Percentiles rank a stretch among this genome's conserved stretches.
These are phyloP conservation scores for Lepidium africanum DNA, from an alignment of 345 rosid species.

Conservation along the genomic window DNA sequence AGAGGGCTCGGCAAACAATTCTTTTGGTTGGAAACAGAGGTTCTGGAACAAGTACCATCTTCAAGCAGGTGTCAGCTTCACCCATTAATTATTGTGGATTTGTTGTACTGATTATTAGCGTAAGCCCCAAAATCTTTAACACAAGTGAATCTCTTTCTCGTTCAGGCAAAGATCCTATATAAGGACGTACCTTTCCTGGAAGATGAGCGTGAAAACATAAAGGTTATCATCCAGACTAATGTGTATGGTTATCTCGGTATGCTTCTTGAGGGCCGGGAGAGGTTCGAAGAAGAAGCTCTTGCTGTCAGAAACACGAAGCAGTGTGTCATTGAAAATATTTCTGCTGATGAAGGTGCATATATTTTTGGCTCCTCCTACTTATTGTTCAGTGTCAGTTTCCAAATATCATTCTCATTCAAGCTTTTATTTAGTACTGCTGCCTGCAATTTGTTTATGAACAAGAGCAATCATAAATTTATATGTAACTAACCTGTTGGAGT, in stretches of 20 bases:
- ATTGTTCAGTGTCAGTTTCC: background rate
- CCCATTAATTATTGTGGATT: background rate
- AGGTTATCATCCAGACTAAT: slow-evolving; percentile 76
- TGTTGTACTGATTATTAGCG: background rate
- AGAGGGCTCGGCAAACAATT: slow-evolving; percentile 59
- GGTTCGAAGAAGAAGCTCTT: slow-evolving; percentile 83
- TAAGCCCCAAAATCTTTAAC: background rate
- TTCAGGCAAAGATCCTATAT: slow-evolving; percentile 95
- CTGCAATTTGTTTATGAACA: background rate
- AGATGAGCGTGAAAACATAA: slow-evolving; percentile 80
- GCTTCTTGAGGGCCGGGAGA: slow-evolving; percentile 95
- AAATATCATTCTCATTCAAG: background rate
- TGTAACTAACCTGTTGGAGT: background rate
- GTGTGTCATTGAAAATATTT: slow-evolving; percentile 24
- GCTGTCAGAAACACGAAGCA: slow-evolving; percentile 30
- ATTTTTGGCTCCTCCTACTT: background rate
- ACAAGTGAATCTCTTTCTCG: slow-evolving; percentile 4
- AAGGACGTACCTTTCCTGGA: slow-evolving; percentile 73
- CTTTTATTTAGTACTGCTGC: background rate
- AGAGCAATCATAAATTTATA: background rate
- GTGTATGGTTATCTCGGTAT: slow-evolving; percentile 88
- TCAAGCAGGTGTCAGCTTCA: slow-evolving; percentile 69
- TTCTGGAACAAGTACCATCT: slow-evolving; percentile 95
- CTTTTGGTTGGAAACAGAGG: slow-evolving; percentile 83
- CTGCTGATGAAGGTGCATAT: slow-evolving; percentile 34